Conservation (phyloP, 352 stramenopile genomes). For the Globisporangium spiculum region DNA sequence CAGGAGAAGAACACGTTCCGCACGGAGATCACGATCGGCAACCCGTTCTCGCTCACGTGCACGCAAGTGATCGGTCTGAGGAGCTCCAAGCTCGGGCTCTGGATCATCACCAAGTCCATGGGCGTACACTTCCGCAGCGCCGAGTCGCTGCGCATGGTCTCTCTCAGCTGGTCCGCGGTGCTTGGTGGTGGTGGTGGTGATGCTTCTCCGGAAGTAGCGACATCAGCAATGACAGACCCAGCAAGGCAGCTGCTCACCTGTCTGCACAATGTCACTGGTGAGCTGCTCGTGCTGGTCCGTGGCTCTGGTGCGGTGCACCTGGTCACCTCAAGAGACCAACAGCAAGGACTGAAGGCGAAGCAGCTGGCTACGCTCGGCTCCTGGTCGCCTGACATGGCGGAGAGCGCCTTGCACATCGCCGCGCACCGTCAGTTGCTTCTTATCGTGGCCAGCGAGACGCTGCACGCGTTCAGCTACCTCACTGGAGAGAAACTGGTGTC, state of each 20-base stretch:
- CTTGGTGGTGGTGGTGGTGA: not conserved
- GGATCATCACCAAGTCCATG: constrained; percentile 48
- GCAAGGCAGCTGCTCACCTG: constrained; percentile 29
- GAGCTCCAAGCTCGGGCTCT: constrained; percentile 67
- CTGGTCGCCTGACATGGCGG: constrained; percentile 19
- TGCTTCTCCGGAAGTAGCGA: constrained; percentile 2
- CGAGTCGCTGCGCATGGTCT: constrained; percentile 36
- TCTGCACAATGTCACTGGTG: constrained; percentile 73
- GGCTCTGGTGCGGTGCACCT: constrained; percentile 37
- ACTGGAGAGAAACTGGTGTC: constrained; percentile 38
- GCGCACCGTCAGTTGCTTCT: constrained; percentile 50
- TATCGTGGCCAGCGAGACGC: constrained; percentile 10
- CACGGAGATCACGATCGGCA: constrained; percentile 74
- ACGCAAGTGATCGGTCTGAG: constrained; percentile 37
- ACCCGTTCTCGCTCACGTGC: constrained; percentile 43
- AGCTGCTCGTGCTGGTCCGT: constrained; percentile 54
- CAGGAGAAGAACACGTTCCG: constrained; percentile 64
- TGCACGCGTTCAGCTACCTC: constrained; percentile 56
- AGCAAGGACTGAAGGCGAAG: constrained; percentile 11
- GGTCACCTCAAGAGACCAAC: constrained; percentile 26
- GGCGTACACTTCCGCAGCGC: constrained; percentile 66
- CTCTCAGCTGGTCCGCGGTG: constrained; percentile 33
- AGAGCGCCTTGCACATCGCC: constrained; percentile 22
- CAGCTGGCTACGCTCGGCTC: constrained; percentile 27
- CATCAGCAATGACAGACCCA: not conserved